Conservation (phyloP, 176 grass and related monocot genomes). For the Oryza longistaminata region DNA sequence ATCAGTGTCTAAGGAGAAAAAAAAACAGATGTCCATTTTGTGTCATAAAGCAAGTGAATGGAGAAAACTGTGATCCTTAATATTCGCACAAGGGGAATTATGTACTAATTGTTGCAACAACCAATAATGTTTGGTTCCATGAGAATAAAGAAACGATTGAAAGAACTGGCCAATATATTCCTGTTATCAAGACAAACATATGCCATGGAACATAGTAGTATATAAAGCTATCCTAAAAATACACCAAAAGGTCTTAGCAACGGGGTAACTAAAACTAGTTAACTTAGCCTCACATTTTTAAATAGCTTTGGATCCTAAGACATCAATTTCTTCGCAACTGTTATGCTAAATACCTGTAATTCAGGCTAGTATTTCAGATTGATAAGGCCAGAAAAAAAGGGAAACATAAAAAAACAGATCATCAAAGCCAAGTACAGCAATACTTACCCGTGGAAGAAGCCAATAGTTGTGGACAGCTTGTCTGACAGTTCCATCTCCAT, state of each 20-base stretch:
- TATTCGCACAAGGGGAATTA: background rate
- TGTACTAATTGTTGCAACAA: background rate
- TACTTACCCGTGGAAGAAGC: background rate
- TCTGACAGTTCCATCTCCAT: background rate
- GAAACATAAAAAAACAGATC: background rate
- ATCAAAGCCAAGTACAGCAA: background rate
- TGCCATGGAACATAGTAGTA: background rate
- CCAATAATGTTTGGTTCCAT: background rate
- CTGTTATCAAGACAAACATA: too few species aligned
- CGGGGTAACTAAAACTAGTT: background rate
- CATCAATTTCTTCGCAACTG: background rate
- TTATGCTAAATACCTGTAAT: background rate
- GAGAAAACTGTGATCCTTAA: background rate
- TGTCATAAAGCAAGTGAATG: background rate
- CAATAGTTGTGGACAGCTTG: constrained; percentile 22
- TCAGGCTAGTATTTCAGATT: constrained; percentile 11
- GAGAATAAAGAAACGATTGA: constrained; percentile 21
- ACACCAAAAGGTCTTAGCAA: background rate
- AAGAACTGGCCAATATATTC: background rate
- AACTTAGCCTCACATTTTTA: background rate
- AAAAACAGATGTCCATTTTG: background rate
- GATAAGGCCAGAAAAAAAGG: background rate
- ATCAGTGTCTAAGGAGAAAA: background rate
- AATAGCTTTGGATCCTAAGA: background rate
- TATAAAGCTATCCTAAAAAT: background rate